Evolutionary conservation across 2,329 filamentous ascomycete species (phyloP), one percentile per base, ranked within the genome.

Genomic region (Paracorniculantispora psalliotae): DNA sequence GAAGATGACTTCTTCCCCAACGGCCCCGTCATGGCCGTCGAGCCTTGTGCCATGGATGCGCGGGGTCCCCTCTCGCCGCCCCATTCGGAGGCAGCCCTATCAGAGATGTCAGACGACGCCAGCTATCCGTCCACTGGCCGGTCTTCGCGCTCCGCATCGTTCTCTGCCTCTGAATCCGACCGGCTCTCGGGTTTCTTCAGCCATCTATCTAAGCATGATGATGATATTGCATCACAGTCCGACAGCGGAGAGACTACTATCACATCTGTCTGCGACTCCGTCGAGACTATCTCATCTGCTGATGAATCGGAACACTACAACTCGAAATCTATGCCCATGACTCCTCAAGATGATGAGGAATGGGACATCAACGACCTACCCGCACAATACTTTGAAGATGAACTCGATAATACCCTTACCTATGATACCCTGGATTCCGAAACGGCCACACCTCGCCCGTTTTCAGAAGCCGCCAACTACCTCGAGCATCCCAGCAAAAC

Each of bases 11-110:
- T 62, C 41, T 64, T 61, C 46, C 56, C 63, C 44, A 67, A 74
- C 50, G 68, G 70, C 59, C 66, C 68, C 60, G 62, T 74, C 62
- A 69, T 80, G 68, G 78, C 76, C 9, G 74, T 79, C 43, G 78
- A 83, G 62, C 78, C 79, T 2, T 66, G 66, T 48, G 62, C 62
- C 10, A 64, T 71, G 25, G 65, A 71, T 55, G 61, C 63, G 44
- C 64, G 67, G 23, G 66, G 60, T 25, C 70, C 72, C 19, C 64
- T 66, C 6, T 72, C 73, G 23, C 70, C 81, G 39, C 78, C 80
- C 58, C 76, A 77, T 54, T 83, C 81, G 3, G 78, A 82, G 66
- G 78, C 75, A n/a, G 74, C 73, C 61, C 77, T 71, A 49, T 78
- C 77, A 10, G 76, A 80, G 30, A 77, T 76, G 17, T 74, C 72